Percentiles rank a stretch among this genome's conserved stretches.
Conservation (phyloP, 1,284 basidiomycete genomes). For the Ceratobasidium sp. region DNA sequence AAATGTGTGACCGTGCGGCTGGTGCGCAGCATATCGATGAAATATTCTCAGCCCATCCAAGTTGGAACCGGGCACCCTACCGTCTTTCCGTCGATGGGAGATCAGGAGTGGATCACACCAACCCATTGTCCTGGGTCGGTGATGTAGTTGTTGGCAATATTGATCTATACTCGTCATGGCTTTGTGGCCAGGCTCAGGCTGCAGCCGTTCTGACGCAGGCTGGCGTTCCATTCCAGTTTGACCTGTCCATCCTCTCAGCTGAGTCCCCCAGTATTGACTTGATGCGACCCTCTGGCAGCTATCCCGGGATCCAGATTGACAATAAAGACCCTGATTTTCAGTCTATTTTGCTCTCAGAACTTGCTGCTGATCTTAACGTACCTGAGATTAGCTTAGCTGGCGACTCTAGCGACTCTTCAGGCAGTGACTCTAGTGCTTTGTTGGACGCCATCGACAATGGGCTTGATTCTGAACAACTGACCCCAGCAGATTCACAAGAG, state of each 20-base stretch:
- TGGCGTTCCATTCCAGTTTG: not conserved
- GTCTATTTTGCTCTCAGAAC: not conserved
- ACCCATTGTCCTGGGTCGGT: conserved; percentile 46
- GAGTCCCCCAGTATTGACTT: not conserved
- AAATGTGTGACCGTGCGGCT: conserved; percentile 1
- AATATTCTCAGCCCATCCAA: conserved; percentile 7
- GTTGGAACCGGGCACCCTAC: conserved; percentile 19
- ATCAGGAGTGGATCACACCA: conserved; percentile 46
- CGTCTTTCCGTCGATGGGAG: not conserved
- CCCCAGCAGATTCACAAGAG: not conserved
- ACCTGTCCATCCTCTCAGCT: not conserved
- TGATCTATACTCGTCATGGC: conserved; percentile 19
- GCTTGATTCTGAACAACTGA: not conserved
- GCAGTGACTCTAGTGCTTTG: not conserved
- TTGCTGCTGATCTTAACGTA: not conserved
- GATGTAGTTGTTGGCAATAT: conserved; percentile 41
- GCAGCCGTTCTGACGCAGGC: not conserved
- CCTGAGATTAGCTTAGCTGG: not conserved
- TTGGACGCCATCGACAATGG: not conserved
- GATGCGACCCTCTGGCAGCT: conserved; percentile 1
- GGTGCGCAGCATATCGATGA: conserved; percentile 1
- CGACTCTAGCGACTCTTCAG: not conserved
- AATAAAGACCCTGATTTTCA: not conserved
- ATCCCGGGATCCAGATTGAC: conserved; percentile 6
- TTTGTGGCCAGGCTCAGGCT: conserved; percentile 21